Conservation (phyloP, 768 basidiomycete genomes). For the Hypsizygus marmoreus region DNA sequence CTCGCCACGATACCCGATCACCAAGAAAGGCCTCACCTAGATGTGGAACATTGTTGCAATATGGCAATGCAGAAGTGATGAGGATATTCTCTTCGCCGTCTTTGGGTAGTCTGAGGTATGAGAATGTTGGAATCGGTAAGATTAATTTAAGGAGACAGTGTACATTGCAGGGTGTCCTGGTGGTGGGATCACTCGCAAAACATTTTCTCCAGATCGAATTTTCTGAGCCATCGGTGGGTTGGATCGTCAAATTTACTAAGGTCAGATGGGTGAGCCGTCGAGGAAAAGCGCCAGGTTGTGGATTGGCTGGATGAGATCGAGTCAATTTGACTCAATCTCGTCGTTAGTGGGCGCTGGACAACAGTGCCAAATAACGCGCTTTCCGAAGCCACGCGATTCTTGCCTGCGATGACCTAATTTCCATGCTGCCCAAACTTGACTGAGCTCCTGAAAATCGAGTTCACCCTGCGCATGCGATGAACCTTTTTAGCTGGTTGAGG, state of each 20-base stretch:
- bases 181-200: conserved; percentile 51
- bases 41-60: conserved; percentile 97
- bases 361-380: too few species aligned
- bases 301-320: too few species aligned
- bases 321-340: too few species aligned
- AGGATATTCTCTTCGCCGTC: conserved; percentile 86
- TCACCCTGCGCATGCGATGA: conserved; percentile 17
- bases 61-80: conserved; percentile 94
- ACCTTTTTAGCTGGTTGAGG: conserved; percentile 14
- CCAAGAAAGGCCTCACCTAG: conserved; percentile 68
- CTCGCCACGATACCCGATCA: conserved; percentile 12
- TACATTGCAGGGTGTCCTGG: conserved; percentile 57
- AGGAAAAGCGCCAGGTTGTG: too few species aligned
- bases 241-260: too few species aligned
- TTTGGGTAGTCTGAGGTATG: conserved; percentile 58
- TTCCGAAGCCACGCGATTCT: too few species aligned
- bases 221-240: conserved; percentile 48
- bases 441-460: too few species aligned
- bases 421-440: too few species aligned
- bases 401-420: too few species aligned
- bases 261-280: too few species aligned
- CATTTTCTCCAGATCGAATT: conserved; percentile 50
- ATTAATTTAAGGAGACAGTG: conserved; percentile 17
- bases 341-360: too few species aligned
- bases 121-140: conserved; percentile 13